A percentile compares a stretch with the other conserved stretches of the same genome.
Evolutionary conservation across 2,329 filamentous ascomycete genomes (phyloP).

Genomic region (Thermoascus crustaceus): DNA sequence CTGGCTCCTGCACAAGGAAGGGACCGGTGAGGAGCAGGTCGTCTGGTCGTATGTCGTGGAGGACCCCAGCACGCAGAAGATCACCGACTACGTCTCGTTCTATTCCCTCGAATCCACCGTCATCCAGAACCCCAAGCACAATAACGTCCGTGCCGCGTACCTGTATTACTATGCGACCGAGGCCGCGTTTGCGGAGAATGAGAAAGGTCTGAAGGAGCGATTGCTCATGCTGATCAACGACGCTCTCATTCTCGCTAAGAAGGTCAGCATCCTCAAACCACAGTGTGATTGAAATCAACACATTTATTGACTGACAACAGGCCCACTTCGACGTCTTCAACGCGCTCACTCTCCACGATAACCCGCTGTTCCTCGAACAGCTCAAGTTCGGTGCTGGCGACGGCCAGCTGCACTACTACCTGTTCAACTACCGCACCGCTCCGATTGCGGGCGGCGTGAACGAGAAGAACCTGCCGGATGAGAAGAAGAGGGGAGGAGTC

Average conservation of each 20-base stretch:
- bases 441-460: conserved; percentile 82
- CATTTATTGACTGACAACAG: conserved; percentile 22
- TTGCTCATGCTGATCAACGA: conserved; percentile 76
- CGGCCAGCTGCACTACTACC: conserved; percentile 90
- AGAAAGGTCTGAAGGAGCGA: conserved; percentile 61
- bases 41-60: conserved; percentile 93
- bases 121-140: conserved; percentile 71
- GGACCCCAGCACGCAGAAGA: conserved; percentile 60
- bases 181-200: conserved; percentile 53
- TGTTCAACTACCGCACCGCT: conserved; percentile 91
- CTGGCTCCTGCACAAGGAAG: conserved; percentile 70
- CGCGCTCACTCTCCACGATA: conserved; percentile 86
- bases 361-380: conserved; percentile 83
- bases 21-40: conserved; percentile 62
- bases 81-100: conserved; percentile 96
- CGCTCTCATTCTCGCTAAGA: conserved; percentile 79
- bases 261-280: conserved; percentile 33
- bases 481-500: conserved; percentile 71
- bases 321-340: conserved; percentile 93
- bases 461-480: conserved; percentile 66
- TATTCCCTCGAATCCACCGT: conserved; percentile 91
- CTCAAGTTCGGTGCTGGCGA: conserved; percentile 94
- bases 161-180: conserved; percentile 95
- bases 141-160: conserved; percentile 79
- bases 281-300: neutral